These are phyloP conservation scores for Scutellaria barbata DNA, from an alignment of 257 asterid species.

Conservation along the genomic window DNA sequence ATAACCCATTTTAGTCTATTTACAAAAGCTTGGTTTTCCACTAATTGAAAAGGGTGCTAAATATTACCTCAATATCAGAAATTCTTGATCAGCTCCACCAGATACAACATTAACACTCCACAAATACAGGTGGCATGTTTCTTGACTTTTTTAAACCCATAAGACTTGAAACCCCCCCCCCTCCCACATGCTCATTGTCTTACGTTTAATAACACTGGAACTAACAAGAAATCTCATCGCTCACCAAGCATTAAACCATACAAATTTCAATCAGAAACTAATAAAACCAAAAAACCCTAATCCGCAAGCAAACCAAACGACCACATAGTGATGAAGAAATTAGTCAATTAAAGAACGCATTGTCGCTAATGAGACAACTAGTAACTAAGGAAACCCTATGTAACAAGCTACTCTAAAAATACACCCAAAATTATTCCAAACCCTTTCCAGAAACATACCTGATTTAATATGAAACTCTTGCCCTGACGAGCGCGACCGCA, in stretches of 20 bases:
- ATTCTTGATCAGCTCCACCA: background rate
- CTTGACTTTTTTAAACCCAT: background rate
- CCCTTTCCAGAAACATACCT: constrained; percentile 51
- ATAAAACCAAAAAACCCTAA: constrained; percentile 39
- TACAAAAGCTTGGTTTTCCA: constrained; percentile 10
- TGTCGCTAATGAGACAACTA: constrained; percentile 1
- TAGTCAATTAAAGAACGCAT: background rate
- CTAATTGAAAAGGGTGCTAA: constrained; percentile 15
- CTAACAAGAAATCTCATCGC: background rate
- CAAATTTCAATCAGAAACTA: constrained; percentile 32
- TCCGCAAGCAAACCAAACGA: constrained; percentile 15
- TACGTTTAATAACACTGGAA: constrained; percentile 2
- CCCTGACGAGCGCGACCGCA: constrained; percentile 99
- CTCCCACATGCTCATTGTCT: background rate
- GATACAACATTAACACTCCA: background rate
- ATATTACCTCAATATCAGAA: background rate
- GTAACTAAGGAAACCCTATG: constrained; percentile 22
- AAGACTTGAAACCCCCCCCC: background rate
- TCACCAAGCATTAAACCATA: constrained; percentile 16
- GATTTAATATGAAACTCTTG: constrained; percentile 86
- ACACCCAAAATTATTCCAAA: background rate
- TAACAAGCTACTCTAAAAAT: background rate
- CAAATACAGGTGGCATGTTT: background rate
- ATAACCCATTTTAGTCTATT: constrained; percentile 10
- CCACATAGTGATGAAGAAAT: background rate